These are phyloP conservation scores for Erysimum cheiranthoides DNA, from an alignment of 345 rosid genomes.

Conservation along the genomic window DNA sequence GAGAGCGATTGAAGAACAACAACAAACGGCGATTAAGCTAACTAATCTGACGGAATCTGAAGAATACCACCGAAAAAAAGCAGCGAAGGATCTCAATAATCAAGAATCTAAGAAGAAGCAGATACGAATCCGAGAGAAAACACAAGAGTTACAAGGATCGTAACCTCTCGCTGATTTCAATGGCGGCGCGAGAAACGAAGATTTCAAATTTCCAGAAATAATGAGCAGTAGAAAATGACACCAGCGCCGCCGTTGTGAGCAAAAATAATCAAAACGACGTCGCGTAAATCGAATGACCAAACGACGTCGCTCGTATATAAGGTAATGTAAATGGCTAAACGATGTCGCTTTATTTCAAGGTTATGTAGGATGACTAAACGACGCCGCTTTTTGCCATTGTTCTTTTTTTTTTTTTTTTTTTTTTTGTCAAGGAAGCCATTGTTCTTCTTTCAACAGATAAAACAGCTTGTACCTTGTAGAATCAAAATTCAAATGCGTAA, in stretches of 20 bases:
- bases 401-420: no score
- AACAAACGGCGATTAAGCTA: conserved; percentile 22
- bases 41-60: conserved; percentile 19
- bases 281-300: background rate
- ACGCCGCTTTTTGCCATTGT: background rate
- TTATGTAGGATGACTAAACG: background rate
- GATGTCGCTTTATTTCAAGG: background rate
- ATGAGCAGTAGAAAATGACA: background rate
- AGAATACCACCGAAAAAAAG: background rate
- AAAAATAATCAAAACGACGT: background rate
- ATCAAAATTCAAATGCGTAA: conserved; percentile 22
- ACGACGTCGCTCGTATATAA: background rate
- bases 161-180: conserved; percentile 39
- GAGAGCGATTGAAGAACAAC: conserved; percentile 22
- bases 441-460: no score
- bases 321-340: background rate
- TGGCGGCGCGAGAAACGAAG: conserved; percentile 43
- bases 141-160: conserved; percentile 7
- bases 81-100: background rate
- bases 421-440: no score
- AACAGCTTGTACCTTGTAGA: background rate
- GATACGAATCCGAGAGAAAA: conserved; percentile 18
- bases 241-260: background rate
- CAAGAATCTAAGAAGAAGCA: conserved; percentile 19
- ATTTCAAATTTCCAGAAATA: conserved; percentile 30